Base-by-base conservation (phyloP, 1,284 basidiomycete species). In the Jaminaea rosea region DNA sequence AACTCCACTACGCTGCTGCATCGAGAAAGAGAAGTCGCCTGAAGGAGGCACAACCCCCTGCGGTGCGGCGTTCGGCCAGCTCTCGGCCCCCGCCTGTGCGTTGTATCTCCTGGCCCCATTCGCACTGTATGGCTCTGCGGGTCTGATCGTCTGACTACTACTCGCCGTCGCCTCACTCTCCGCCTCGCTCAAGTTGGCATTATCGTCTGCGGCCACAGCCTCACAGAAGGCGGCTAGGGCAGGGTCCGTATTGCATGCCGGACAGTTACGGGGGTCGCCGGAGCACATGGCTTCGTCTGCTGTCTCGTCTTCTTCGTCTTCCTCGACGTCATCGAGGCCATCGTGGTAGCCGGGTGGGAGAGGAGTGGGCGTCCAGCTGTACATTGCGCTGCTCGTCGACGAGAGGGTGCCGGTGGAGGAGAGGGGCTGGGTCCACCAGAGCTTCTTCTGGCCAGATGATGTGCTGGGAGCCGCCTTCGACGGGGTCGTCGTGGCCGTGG, bases 191-290 rank as follows among this genome's bases (percentile, higher is more conserved):
- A n/a, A n/a, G n/a, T n/a, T n/a, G 39, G 23, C 19, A 3, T n/a
- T 23, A 10, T 21, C 34, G 39, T 42, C 39, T 6, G 19, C 39
- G 3, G 31, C 17, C 26, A 53, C 52, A 15, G 52, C 52, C 44
- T 49, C 48, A 23, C 52, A 53, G 37, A 53, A 53, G 23, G 52
- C 52, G 15, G 52, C 52, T 24, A 53, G 26, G 41, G 37, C 46
- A 15, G 52, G 52, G 41, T 53, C 52, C 9, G 52, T 52, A 6
- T 21, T 17, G 46, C 52, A 53, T 10, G 52, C 52, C 11, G 19
- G 31, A 32, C 52, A 53, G 13, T 53, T 24, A 10, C 24, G 10
- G 15, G 52, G 52, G 34, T 53, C 46, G 24, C 52, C 52, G 17
- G 52, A 49, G 31, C 52, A 53, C n/a, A 48, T 32, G 4, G 50